Evolutionary conservation across 768 basidiomycete genomes (phyloP).

Genomic region (Galerina marginata): DNA sequence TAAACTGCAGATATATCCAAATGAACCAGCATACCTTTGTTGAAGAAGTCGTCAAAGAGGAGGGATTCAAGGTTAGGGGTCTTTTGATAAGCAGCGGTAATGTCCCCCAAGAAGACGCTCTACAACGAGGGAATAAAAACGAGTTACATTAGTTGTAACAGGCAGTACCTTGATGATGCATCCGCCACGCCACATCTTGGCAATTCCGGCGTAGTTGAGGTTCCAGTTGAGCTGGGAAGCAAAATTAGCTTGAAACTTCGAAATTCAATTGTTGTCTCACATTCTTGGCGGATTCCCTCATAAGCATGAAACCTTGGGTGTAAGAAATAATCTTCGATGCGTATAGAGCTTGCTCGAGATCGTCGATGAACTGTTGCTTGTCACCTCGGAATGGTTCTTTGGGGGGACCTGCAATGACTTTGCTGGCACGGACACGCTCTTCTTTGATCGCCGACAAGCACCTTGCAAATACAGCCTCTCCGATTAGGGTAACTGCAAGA

Average conservation of each 20-base stretch:
- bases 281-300: constrained; percentile 98
- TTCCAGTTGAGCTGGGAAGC: constrained; percentile 73
- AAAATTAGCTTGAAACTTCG: background rate
- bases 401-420: constrained; percentile 87
- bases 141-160: background rate
- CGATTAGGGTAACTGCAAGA: constrained; percentile 90
- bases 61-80: constrained; percentile 85
- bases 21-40: constrained; percentile 63
- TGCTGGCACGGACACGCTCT: constrained; percentile 93
- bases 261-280: constrained; percentile 37
- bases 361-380: constrained; percentile 98
- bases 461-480: constrained; percentile 98
- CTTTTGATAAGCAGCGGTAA: constrained; percentile 90
- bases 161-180: constrained; percentile 91
- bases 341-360: constrained; percentile 98
- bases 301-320: constrained; percentile 99
- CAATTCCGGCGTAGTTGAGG: constrained; percentile 97
- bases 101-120: constrained; percentile 95
- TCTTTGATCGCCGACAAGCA: constrained; percentile 97
- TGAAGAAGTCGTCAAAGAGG: constrained; percentile 97
- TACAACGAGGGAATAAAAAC: background rate
- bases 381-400: constrained; percentile 95
- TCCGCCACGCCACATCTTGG: constrained; percentile 99
- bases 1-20: background rate
- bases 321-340: constrained; percentile 99